These are phyloP conservation scores for Colletotrichum sojae DNA, from an alignment of 2,329 filamentous ascomycete species.

Conservation along the genomic window DNA sequence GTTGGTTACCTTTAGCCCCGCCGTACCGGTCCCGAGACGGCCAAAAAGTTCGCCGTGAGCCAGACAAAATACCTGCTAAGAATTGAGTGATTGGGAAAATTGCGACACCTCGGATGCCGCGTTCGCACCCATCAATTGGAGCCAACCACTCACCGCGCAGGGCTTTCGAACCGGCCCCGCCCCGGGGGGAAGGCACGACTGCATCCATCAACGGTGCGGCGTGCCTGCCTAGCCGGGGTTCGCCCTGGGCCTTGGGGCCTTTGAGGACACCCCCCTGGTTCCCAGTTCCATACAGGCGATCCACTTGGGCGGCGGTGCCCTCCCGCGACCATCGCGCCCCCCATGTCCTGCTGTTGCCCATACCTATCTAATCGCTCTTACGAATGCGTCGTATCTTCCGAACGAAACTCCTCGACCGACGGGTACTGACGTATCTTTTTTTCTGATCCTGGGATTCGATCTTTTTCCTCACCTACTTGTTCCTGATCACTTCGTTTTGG, in stretches of 20 bases:
- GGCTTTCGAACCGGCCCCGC: slow-evolving; percentile 23
- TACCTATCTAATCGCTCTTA: slow-evolving; percentile 34
- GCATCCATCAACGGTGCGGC: slow-evolving; percentile 14
- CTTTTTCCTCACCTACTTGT: neutral
- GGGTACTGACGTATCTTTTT: neutral
- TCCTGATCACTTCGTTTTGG: neutral
- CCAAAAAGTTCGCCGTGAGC: slow-evolving; percentile 22
- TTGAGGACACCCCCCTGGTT: neutral
- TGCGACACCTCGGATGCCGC: slow-evolving; percentile 27
- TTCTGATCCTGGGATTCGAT: too few relatives aligned
- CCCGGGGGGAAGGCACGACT: slow-evolving; percentile 15
- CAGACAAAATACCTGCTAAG: too few relatives aligned
- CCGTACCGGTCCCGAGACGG: slow-evolving; percentile 36
- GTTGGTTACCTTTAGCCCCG: too few relatives aligned
- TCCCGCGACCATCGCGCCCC: neutral
- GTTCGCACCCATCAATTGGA: slow-evolving; percentile 11
- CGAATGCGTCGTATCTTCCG: slow-evolving; percentile 4
- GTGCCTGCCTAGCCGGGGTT: slow-evolving; percentile 19
- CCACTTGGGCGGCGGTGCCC: slow-evolving; percentile 26
- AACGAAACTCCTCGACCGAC: neutral
- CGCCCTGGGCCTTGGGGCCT: too few relatives aligned
- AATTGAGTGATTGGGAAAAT: neutral
- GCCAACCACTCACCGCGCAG: slow-evolving; percentile 3
- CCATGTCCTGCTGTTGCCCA: slow-evolving; percentile 2
- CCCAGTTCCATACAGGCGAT: slow-evolving; percentile 13